Evolutionary conservation across 1,139 yeast genomes (phyloP), one percentile per base, ranked within the genome.

Genomic region (Eremothecium coryli): DNA sequence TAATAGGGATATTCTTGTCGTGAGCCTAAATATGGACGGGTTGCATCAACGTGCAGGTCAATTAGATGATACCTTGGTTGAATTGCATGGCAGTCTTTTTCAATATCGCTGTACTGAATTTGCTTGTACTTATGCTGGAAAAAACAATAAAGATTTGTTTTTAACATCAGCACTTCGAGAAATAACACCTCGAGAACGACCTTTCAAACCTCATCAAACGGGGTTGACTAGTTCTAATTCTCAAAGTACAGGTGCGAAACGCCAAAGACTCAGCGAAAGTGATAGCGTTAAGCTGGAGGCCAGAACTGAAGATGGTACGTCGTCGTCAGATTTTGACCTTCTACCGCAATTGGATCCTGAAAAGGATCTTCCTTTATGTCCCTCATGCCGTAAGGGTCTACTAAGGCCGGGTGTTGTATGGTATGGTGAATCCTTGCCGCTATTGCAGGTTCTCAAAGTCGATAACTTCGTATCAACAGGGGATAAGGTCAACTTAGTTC

Each of bases 341-440:
- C 67, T 71, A 2, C 64, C 66, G 15, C 59, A 61, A 14, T 58
- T 82, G 2, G 60, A 64, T 1, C 68, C 64, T 32, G 53, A 59
- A 2, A 75, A 76, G 2, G 30, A 17, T 14, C 63, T 84, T n/a
- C 95, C 95, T 1, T 66, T 55, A 30, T 86, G 96, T 52, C 94
- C 95, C 0, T 60, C 62, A 7, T 85, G 96, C 51, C 55, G 62
- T 9, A 61, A 62, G 5, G 75, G 75, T 0, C 54, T 82, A 15
- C 58, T 85, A 37, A 65, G 95, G 18, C 95, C 96, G 0, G 95
- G 93, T 0, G 93, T 86, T 4, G 90, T 84, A 3, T 85, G 95
- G 95, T 84, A 80, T 59, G 95, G 95, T 4, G 96, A 85, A 55
- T 69, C 85, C 8, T 60, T 85, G 31, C 84, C 94, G 1, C 58